Base-by-base conservation (phyloP, 2,329 filamentous ascomycete species). In the Triangularia setosa region DNA sequence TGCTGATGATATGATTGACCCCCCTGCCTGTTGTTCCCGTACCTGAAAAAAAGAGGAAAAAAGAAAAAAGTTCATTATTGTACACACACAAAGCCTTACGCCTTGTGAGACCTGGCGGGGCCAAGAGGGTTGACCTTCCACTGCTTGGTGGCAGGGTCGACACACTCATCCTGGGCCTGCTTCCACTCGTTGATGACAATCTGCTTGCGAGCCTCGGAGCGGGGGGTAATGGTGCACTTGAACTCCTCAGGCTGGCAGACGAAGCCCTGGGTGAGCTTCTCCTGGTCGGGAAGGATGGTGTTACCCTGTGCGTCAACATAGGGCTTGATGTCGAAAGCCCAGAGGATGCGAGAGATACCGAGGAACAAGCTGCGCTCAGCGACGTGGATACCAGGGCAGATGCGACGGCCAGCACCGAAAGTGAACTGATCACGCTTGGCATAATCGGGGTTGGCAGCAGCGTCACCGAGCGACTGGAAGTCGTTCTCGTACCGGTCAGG, bases 311-410 rank as follows among this genome's bases (percentile, higher is more conserved):
- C 67, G 64, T 77, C 75, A 69, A 64, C n/a, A 9, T 56, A 64
- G 0, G 68, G 69, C 28, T 40, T 48, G 24, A 74, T 64, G 28
- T 72, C 61, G 55, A 81, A 83, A 0, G 77, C 79, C 80, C 82
- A 84, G 28, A 83, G 70, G 23, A 84, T 75, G 3, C 80, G 76
- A 3, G 81, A 75, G 30, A 83, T 79, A 12, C 72, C 77, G 7
- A 84, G 73, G 67, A 81, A 83, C 14, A 85, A 67, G 9, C 75
- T 78, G 5, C 79, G 78, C 62, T 83, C 80, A 0, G 82, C 83
- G 2, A 87, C 75, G 60, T 85, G 81, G 28, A 84, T 82, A 0
- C 85, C 86, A 2, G 81, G 84, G 71, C 86, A 88, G 53, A 87
- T 79, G 24, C 85, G 77, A 5, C 84, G 77, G 1, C 85, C 84